Base-by-base conservation (phyloP, 2,329 filamentous ascomycete species). In the Colletotrichum phormii region DNA sequence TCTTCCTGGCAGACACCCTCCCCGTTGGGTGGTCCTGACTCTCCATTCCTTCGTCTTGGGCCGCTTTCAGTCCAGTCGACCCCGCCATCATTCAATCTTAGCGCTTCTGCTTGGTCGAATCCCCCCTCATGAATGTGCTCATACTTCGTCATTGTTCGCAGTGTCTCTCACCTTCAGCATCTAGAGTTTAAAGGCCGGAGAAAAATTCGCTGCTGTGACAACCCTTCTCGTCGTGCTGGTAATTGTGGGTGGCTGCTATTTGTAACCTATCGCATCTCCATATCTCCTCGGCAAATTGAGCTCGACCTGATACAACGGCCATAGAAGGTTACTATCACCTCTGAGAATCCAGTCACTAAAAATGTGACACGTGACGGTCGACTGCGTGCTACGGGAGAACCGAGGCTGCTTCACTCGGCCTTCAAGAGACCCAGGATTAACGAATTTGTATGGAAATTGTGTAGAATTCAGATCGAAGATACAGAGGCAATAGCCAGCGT, bases 1-100 rank as follows among this genome's bases (percentile, higher is more conserved):
- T 61, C 70, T 72, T 72, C 65, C 70, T 63, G 60, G 26, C 13
- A 57, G 66, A 69, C 60, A 70, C 26, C 49, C 70, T 65, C 55
- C 24, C 42, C n/a, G 51, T 15, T 26, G 58, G 29, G 59, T 22
- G 42, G 59, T 24, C 37, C 53, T 49, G 42, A 49, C 42, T n/a
- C 18, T 49, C 42, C 59, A 35, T 31, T 59, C 42, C 22, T 53
- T 24, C 22, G 9, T 54, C 46, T 49, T 60, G 33, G 66, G 54
- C 70, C 46, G 60, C 46, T 64, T 69, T 64, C 70, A 46, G 54
- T 68, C 53, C 55, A 64, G 46, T 12, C 31, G 26, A 51, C 60
- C 66, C 65, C 54, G 54, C 54, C 15, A 54, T 22, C 54, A 8
- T 51, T 64, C 53, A 31, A 46, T 51, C 65, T 37, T 29, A 54